These are phyloP conservation scores for Phytophthora sp. DNA, from an alignment of 352 stramenopile species.

Conservation along the genomic window DNA sequence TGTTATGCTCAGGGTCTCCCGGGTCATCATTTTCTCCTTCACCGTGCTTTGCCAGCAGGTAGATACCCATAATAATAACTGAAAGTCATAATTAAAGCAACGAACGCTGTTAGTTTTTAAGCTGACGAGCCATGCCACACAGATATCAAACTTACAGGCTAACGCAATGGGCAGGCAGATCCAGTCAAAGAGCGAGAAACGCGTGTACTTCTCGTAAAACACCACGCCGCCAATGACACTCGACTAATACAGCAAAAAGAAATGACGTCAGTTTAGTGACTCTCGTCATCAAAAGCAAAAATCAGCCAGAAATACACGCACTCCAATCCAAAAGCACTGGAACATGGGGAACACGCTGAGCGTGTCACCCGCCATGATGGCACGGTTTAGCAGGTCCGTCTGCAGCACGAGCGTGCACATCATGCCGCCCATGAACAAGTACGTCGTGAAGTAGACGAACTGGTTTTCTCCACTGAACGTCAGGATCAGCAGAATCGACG, in stretches of 20 bases:
- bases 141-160: constrained; percentile 51
- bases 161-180: constrained; percentile 80
- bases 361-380: constrained; percentile 86
- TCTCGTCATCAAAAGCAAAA: background rate
- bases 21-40: constrained; percentile 55
- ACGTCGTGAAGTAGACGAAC: constrained; percentile 87
- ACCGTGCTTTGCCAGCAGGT: constrained; percentile 79
- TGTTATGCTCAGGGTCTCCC: constrained; percentile 35
- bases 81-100: constrained; percentile 1
- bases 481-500: constrained; percentile 80
- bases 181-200: constrained; percentile 83
- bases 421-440: constrained; percentile 85
- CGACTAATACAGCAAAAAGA: constrained; percentile 45
- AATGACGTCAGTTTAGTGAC: constrained; percentile 18
- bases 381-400: constrained; percentile 83
- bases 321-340: constrained; percentile 89
- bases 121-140: background rate
- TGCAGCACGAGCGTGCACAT: constrained; percentile 84
- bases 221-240: constrained; percentile 85
- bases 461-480: constrained; percentile 84
- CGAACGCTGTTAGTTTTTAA: constrained; percentile 2
- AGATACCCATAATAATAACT: constrained; percentile 89
- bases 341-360: constrained; percentile 90
- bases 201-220: constrained; percentile 87
- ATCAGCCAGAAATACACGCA: constrained; percentile 42